Evolutionary conservation across 23 red algal species (phyloP).

Genomic region (Gracilaria domingensis): DNA sequence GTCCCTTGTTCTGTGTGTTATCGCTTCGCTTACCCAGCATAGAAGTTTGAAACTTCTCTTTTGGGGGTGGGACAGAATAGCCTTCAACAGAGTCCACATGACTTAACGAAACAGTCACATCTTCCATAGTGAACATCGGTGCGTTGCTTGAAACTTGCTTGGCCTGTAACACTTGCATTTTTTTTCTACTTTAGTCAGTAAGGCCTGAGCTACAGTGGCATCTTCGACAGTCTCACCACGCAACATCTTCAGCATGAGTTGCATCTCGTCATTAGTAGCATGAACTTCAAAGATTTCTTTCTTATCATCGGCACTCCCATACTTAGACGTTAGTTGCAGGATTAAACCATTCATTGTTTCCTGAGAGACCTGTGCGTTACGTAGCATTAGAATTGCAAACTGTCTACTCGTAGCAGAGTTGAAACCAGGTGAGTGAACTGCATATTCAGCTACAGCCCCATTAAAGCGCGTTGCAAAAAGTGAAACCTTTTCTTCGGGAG

Average conservation of each 20-base stretch:
- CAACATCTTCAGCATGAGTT: slow-evolving; percentile 1
- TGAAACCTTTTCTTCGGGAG: slow-evolving; percentile 28
- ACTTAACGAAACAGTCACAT: slow-evolving; percentile 21
- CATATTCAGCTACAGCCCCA: slow-evolving; percentile 31
- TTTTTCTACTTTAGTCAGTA: not conserved
- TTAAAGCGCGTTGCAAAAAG: slow-evolving; percentile 26
- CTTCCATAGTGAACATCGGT: slow-evolving; percentile 45
- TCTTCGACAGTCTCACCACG: not conserved
- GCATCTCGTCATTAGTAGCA: slow-evolving; percentile 20
- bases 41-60: not conserved
- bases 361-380: slow-evolving; percentile 16
- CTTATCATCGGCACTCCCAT: not conserved
- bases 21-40: slow-evolving; percentile 7
- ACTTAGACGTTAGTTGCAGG: slow-evolving; percentile 9
- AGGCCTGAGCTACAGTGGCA: not conserved
- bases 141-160: too few relatives aligned
- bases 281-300: slow-evolving; percentile 6
- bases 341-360: slow-evolving; percentile 41
- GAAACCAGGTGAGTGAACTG: not conserved
- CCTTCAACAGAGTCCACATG: slow-evolving; percentile 22
- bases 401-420: slow-evolving; percentile 28
- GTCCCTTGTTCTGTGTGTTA: not conserved
- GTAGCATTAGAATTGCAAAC: slow-evolving; percentile 52
- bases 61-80: not conserved
- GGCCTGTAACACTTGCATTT: not conserved